Evolutionary conservation across 2,329 filamentous ascomycete species (phyloP), one percentile per base, ranked within the genome.

Genomic region (Monosporascus sp.): DNA sequence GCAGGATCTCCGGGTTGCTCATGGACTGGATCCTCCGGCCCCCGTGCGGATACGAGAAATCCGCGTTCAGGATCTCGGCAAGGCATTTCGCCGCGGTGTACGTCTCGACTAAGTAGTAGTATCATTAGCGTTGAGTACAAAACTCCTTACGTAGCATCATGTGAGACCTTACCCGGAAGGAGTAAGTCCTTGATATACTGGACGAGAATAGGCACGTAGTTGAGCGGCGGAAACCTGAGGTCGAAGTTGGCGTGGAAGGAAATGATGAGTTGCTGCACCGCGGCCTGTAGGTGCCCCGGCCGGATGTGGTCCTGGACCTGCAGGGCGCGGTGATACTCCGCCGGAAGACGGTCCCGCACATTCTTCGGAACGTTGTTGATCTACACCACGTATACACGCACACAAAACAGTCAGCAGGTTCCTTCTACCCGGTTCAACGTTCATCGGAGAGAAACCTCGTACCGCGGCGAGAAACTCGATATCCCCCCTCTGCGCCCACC

Each of bases 391-490:
- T 17, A 41, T 9, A 52, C 31, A 59, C 6, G 43, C 20, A 41
- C 14, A 53, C 24, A 60, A 49, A 37, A 45, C 22, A 20, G 31
- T 51, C 24, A 54, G 52, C 37, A 35, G 7, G 9, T 6, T 40
- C 3, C 8, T 31, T 37, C 19, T 16, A 26, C 48, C 17, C 14
- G 14, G 31, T 31, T 27, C 26, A 24, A 24, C 26, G 27, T 19
- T 3, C 19, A 14, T 44, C 22, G 46, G 38, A 49, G 2, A 17
- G 26, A 11, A 35, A 8, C 27, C n/a, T 69, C 79, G 68, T 68
- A 85, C 84, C 20, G 87, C 87, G 60, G 82, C 77, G 46, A 87
- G 79, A 68, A 87, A 97, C 0, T 87, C 79, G 26, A 97, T 77
- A 52, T 87, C 81, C 47, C 86, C 85, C 53, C 74, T 74, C 48